These are phyloP conservation scores for Cercospora sp. DNA, from an alignment of 2,329 filamentous ascomycete species.

Conservation along the genomic window DNA sequence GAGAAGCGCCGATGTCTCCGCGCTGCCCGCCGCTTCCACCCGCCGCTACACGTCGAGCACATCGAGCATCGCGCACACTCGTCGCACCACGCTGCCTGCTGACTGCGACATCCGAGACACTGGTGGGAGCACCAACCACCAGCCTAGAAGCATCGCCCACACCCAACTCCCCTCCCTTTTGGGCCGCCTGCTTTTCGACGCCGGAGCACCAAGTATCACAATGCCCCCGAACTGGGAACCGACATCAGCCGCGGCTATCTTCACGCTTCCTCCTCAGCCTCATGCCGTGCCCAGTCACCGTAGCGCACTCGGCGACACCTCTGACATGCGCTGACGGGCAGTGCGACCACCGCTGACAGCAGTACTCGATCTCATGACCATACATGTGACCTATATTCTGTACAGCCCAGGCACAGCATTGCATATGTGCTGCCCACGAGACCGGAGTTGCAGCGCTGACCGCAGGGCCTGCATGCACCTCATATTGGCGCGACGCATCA, in stretches of 20 bases:
- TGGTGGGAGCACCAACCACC: conserved; percentile 1
- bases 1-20: conserved; percentile 7
- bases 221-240: conserved; percentile 2
- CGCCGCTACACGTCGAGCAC: neutral
- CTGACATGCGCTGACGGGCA: neutral
- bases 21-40: neutral
- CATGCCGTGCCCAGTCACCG: neutral
- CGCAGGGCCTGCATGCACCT: conserved; percentile 9
- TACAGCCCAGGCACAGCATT: neutral
- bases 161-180: neutral
- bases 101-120: conserved; percentile 7
- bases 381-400: neutral
- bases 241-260: neutral
- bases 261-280: neutral
- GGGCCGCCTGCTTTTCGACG: conserved; percentile 14
- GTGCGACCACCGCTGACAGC: neutral
- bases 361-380: neutral
- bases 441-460: conserved; percentile 17
- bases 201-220: conserved; percentile 4
- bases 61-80: neutral
- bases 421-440: conserved; percentile 21
- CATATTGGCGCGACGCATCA: conserved; percentile 16
- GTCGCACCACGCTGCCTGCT: neutral
- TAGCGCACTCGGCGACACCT: neutral
- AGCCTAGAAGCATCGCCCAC: neutral